Base-by-base conservation (phyloP, 371 early-diverging fungal genomes). In the Mycotypha africana region DNA sequence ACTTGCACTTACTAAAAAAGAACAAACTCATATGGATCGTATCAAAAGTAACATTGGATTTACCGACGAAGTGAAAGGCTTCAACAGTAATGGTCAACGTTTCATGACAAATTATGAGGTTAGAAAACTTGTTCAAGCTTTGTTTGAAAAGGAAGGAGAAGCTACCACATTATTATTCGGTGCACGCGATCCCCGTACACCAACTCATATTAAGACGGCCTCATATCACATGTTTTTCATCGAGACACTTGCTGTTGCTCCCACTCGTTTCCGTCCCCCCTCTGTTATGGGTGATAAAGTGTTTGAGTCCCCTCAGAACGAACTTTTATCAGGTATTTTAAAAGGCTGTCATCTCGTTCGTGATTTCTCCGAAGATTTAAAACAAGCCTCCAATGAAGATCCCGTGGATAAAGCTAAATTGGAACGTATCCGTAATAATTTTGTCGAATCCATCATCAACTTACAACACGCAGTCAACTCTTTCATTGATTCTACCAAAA, bases 231-330 rank as follows among this genome's bases (percentile, higher is more conserved):
- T 95, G 76, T 99, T 98, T 77, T 99, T 99, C 72, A 71, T 96
- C 38, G 89, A 96, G 43, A 84, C 81, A 14, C 65, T 99, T n/a
- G 80, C 95, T 1, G 97, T 99, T 21, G 74, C 97, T 4, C 99
- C 99, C 20, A 92, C 89, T 37, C 86, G 89, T 40, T 98, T 98
- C 85, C 89, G 99, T 26, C 99, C 99, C 23, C 81, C 94, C 16
- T 85, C 87, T 7, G 78, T 87, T 42, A 82, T 95, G 82, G 85
- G 84, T 47, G 98, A 92, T 45, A 80, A 86, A 60, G 54, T 85
- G n/a, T 91, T 88, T 64, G 99, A 99, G 62, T 89, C 95, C 65
- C 86, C 94, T 14, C 97, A 96, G 62, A 99, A 97, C 78, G 79
- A 79, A 45, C 79, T 86, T 26, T 70, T 98, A 44, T 79, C 84